Base-by-base conservation (phyloP, 441 rosid species). In the Syzygium malaccense region DNA sequence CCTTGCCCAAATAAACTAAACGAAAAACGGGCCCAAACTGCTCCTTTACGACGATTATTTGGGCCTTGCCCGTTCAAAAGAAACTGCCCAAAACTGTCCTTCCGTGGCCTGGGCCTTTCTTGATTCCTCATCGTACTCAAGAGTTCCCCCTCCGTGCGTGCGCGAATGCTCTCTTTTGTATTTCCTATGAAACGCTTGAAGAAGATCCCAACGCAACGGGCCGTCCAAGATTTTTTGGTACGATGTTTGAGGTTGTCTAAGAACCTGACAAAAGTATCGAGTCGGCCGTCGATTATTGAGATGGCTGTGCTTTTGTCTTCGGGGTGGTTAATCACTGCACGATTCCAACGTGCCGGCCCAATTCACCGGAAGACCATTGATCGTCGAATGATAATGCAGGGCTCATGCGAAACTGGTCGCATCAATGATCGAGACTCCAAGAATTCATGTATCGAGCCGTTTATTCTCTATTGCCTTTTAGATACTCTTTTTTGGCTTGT, bases 341-440 rank as follows among this genome's bases (percentile, higher is more conserved):
- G 8, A 8, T 30, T 30, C 33, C 3, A 6, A 66, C 3, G 4
- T 32, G 8, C 5, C 10, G 0, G 8, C 12, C 0, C 11, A 23
- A 66, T n/a, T 2, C 20, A 62, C 4, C 2, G 11, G 37, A 14
- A 0, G 3, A 8, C 12, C 2, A 32, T 66, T 66, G 3, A 8
- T 8, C 5, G 8, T 30, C 6, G 1, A 32, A 66, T 66, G 45
- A 30, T 4, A 17, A 32, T 4, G 13, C 32, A 64, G 2, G 12
- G 6, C 11, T 64, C 7, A 15, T n/a, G 8, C 33, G 30, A 30
- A 30, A 55, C 57, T 3, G 9, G 41, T 17, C 6, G 4, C 23
- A 17, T 64, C 41, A 17, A 64, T 64, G 32, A 30, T 30, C 30
- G 41, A 64, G 6, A 6, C n/a, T 26, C n/a, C 6, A 51, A 51